These are phyloP conservation scores for Diaporthe vaccinii DNA, from an alignment of 2,329 filamentous ascomycete species.

Conservation along the genomic window DNA sequence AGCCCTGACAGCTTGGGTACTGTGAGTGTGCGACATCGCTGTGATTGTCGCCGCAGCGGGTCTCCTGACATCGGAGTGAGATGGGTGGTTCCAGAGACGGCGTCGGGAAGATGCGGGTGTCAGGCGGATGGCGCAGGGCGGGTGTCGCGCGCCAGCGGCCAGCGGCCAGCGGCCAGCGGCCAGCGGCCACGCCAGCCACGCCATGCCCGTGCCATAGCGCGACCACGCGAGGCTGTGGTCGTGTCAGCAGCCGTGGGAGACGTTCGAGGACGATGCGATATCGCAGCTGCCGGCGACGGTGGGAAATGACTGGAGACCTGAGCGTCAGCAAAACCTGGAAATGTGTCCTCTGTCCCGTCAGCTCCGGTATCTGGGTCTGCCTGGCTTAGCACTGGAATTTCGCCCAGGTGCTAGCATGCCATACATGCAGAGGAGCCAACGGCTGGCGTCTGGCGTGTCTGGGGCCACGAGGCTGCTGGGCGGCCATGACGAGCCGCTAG, in stretches of 20 bases:
- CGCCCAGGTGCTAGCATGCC: background rate
- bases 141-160: background rate
- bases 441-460: background rate
- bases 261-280: conserved; percentile 31
- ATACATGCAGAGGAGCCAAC: background rate
- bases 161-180: background rate
- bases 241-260: background rate
- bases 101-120: conserved; percentile 28
- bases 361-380: background rate
- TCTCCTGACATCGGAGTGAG: conserved; percentile 39
- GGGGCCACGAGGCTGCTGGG: conserved; percentile 14
- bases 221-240: conserved; percentile 37
- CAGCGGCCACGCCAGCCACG: conserved; percentile 12
- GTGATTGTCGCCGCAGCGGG: conserved; percentile 8
- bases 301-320: conserved; percentile 1
- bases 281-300: conserved; percentile 27
- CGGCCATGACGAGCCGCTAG: conserved; percentile 11
- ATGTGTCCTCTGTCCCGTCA: background rate
- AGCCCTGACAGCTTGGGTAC: background rate
- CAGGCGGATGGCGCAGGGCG: no score
- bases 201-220: conserved; percentile 20
- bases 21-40: conserved; percentile 11
- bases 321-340: background rate
- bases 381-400: background rate
- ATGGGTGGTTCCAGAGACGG: conserved; percentile 8